A percentile compares a stretch with the other conserved stretches of the same genome.
These are phyloP conservation scores for Calendula officinalis DNA, from an alignment of 129 eudicot genomes.

Conservation along the genomic window DNA sequence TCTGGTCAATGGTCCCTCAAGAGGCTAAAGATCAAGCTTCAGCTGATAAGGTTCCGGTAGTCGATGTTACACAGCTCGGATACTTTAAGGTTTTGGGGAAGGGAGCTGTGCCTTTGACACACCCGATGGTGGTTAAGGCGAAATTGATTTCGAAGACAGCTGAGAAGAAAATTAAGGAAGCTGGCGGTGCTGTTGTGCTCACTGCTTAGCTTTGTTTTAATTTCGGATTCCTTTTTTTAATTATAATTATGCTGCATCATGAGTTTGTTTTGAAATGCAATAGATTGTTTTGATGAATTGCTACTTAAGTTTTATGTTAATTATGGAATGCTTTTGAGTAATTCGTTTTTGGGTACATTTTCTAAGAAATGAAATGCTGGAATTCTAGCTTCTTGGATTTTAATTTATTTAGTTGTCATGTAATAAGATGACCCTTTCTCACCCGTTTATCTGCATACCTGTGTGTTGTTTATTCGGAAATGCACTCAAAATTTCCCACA, in stretches of 20 bases:
- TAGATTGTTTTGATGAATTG: not conserved
- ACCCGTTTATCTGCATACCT: too few species aligned
- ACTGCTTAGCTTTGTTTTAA: constrained; percentile 55
- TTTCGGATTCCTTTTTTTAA: not conserved
- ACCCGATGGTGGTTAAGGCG: constrained; percentile 67
- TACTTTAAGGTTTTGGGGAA: constrained; percentile 75
- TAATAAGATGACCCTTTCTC: too few species aligned
- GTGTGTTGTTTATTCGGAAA: too few species aligned
- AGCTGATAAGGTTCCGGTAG: constrained; percentile 45
- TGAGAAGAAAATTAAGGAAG: constrained; percentile 87
- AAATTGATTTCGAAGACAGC: constrained; percentile 68
- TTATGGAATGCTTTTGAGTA: not conserved
- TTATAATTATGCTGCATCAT: not conserved
- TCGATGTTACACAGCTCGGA: constrained; percentile 71
- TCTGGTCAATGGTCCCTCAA: constrained; percentile 78
- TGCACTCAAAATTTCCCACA: too few species aligned
- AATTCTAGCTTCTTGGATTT: too few species aligned
- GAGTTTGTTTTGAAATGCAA: constrained; percentile 10
- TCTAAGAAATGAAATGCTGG: too few species aligned
- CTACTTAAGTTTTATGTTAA: not conserved
- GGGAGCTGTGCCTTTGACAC: constrained; percentile 42
- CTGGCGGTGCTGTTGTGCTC: constrained; percentile 78
- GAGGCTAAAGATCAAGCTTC: constrained; percentile 52
- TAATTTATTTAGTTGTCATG: too few species aligned
- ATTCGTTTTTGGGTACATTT: too few species aligned